Conservation (phyloP, 2,329 filamentous ascomycete genomes). For the Clathrospora elynae region DNA sequence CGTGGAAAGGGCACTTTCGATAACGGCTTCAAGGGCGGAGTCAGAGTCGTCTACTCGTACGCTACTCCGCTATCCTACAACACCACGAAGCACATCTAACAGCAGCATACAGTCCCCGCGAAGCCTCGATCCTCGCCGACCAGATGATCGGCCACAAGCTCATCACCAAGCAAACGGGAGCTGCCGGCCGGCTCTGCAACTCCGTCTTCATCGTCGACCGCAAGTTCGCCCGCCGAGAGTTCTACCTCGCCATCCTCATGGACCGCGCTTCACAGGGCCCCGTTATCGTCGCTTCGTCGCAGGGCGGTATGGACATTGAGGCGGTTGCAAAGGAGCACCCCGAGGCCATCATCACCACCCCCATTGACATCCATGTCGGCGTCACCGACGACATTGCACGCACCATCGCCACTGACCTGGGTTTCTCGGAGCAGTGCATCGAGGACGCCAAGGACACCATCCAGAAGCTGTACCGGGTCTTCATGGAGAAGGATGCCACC, state of each 20-base stretch:
- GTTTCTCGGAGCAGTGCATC: conserved; percentile 97
- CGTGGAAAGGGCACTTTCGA: conserved; percentile 98
- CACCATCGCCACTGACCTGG: conserved; percentile 86
- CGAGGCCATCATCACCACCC: conserved; percentile 91
- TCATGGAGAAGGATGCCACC: conserved; percentile 96
- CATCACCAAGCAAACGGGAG: conserved; percentile 98
- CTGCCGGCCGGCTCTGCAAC: conserved; percentile 90
- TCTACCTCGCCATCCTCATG: conserved; percentile 99
- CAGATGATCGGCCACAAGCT: conserved; percentile 99
- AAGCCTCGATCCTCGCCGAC: conserved; percentile 95
- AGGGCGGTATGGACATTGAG: conserved; percentile 99
- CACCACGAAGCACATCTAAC: conserved; percentile 18
- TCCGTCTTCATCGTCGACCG: conserved; percentile 99
- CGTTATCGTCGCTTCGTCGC: conserved; percentile 95
- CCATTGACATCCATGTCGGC: conserved; percentile 90
- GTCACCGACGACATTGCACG: conserved; percentile 95
- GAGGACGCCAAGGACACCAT: conserved; percentile 95
- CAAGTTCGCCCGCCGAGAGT: conserved; percentile 98
- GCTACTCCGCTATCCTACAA: conserved; percentile 32
- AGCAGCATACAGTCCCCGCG: conserved; percentile 65
- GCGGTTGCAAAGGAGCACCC: conserved; percentile 97
- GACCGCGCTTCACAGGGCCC: conserved; percentile 88
- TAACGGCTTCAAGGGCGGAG: conserved; percentile 98
- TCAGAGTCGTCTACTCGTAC: conserved; percentile 95
- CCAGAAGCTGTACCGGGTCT: conserved; percentile 98